Evolutionary conservation across 176 grass and related monocot genomes (phyloP).

Genomic region (Calamus simplicifolius): DNA sequence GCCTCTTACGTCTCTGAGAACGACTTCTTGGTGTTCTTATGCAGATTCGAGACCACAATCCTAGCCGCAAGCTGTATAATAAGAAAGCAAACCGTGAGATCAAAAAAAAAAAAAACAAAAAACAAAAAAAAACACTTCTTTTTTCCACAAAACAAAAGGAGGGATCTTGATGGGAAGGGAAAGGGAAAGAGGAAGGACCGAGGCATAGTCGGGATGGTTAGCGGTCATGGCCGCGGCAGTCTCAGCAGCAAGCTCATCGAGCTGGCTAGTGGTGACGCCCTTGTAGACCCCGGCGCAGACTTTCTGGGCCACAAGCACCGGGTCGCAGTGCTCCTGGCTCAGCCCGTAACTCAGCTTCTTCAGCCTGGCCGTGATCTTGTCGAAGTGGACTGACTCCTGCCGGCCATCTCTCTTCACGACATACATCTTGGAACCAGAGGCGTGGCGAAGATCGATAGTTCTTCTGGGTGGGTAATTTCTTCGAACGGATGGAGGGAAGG

Average conservation of each 20-base stretch:
- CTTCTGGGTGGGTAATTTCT: slow-evolving; percentile 25
- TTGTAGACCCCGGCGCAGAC: slow-evolving; percentile 88
- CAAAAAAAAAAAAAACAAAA: background rate
- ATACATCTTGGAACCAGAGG: slow-evolving; percentile 44
- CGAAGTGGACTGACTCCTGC: slow-evolving; percentile 87
- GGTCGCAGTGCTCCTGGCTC: slow-evolving; percentile 97
- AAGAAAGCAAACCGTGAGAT: no score
- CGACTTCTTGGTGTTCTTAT: slow-evolving; percentile 92
- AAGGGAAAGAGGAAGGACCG: slow-evolving; percentile 18
- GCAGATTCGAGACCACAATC: slow-evolving; percentile 90
- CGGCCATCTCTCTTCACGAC: slow-evolving; percentile 89
- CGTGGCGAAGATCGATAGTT: no score
- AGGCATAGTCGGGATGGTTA: slow-evolving; percentile 86
- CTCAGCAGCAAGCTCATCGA: slow-evolving; percentile 94
- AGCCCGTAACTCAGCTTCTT: slow-evolving; percentile 98
- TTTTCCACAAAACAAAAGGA: background rate
- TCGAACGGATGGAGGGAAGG: slow-evolving; percentile 28
- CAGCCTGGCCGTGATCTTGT: slow-evolving; percentile 93
- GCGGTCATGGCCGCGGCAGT: slow-evolving; percentile 81
- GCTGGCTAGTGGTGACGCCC: slow-evolving; percentile 93
- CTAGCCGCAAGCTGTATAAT: slow-evolving; percentile 73
- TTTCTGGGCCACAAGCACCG: slow-evolving; percentile 87
- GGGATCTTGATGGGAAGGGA: background rate
- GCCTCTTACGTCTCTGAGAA: slow-evolving; percentile 83
- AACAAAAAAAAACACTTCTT: background rate